A percentile compares a stretch with the other conserved stretches of the same genome.
phyloP scores from a whole-genome alignment of 352 stramenopile species.

The Halophytophthora batemanensis region DNA sequence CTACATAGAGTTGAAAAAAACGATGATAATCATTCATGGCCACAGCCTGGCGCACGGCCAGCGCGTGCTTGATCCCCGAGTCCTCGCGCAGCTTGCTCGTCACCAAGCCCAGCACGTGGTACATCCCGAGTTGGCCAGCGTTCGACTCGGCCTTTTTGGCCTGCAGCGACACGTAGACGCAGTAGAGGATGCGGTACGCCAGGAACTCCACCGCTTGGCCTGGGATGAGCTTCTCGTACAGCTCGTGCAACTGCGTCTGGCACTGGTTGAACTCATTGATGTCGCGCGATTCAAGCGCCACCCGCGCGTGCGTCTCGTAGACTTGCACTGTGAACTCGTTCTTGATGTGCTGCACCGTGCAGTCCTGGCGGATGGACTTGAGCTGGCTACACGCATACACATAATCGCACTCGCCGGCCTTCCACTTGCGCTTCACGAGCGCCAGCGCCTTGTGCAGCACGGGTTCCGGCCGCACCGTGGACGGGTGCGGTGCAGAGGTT shows the following conservation, averaged over 20 bases:
- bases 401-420: conserved; percentile 87
- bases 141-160: conserved; percentile 85
- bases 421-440: conserved; percentile 88
- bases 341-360: conserved; percentile 96
- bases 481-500: conserved; percentile 93
- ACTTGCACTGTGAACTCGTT: conserved; percentile 96
- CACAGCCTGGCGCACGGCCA: conserved; percentile 78
- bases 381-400: conserved; percentile 97
- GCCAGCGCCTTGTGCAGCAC: conserved; percentile 90
- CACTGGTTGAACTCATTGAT: conserved; percentile 97
- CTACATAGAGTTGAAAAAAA: conserved; percentile 87
- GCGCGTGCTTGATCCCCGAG: conserved; percentile 59
- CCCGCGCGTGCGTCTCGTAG: conserved; percentile 96
- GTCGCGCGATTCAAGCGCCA: conserved; percentile 94
- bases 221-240: conserved; percentile 80
- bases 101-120: conserved; percentile 65
- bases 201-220: conserved; percentile 83
- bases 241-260: conserved; percentile 85
- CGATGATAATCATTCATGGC: conserved; percentile 84
- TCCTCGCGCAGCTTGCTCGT: conserved; percentile 49
- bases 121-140: conserved; percentile 83
- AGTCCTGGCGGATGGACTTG: conserved; percentile 99
- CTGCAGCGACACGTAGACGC: conserved; percentile 87
- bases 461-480: conserved; percentile 92
- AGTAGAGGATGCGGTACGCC: conserved; percentile 88